These are phyloP conservation scores for Chlamydomonas incerta DNA, from an alignment of 139 green algal species.

Conservation along the genomic window DNA sequence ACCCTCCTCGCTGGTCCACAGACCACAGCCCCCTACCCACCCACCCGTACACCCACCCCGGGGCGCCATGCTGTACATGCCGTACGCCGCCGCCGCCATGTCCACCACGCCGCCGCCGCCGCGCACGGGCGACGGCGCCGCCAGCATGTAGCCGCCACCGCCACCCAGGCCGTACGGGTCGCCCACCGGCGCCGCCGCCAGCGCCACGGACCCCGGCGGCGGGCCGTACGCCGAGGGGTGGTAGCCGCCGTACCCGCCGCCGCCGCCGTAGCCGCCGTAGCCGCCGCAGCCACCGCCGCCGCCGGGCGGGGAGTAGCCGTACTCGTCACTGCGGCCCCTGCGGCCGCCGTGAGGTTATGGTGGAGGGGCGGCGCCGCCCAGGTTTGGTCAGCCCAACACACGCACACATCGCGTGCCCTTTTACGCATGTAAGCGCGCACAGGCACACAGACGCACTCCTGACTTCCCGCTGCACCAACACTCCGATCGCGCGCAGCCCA, in stretches of 20 bases:
- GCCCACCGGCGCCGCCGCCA: neutral
- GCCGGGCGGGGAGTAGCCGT: slow-evolving; percentile 1
- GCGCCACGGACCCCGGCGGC: neutral
- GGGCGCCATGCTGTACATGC: neutral
- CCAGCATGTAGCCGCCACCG: slow-evolving; percentile 20
- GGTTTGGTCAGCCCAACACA: no score
- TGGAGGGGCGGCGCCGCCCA: no score
- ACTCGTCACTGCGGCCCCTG: slow-evolving; percentile 8
- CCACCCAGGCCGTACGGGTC: slow-evolving; percentile 19
- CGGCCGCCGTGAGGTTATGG: no score
- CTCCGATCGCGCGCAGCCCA: no score
- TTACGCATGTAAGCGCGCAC: no score
- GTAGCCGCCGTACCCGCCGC: neutral
- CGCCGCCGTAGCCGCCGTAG: neutral
- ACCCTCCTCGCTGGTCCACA: no score
- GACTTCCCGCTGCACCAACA: no score
- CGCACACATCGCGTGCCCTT: no score
- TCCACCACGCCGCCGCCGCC: neutral
- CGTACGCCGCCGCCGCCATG: slow-evolving; percentile 18
- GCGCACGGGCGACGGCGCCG: slow-evolving; percentile 9
- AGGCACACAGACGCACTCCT: no score
- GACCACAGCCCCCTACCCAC: no score
- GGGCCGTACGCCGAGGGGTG: neutral
- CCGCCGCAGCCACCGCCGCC: neutral
- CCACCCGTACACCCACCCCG: neutral